These are phyloP conservation scores for Pulveroboletus sp. DNA, from an alignment of 768 basidiomycete species.

Conservation along the genomic window DNA sequence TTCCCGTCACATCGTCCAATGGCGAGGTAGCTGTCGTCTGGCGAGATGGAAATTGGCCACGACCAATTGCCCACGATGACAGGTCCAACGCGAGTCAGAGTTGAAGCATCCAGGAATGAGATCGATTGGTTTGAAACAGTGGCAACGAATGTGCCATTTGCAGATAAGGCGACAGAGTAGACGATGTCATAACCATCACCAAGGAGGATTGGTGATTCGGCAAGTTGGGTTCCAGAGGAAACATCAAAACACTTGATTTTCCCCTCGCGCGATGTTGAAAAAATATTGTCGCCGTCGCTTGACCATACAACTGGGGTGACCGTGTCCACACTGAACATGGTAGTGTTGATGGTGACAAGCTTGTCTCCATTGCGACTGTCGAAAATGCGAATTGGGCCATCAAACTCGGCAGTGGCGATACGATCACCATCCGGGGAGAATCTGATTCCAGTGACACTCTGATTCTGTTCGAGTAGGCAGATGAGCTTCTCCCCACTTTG, in stretches of 20 bases:
- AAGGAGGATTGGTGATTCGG: neutral
- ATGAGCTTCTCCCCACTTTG: no score
- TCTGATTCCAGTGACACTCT: no score
- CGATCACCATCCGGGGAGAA: no score
- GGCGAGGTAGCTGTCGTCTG: neutral
- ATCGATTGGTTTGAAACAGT: neutral
- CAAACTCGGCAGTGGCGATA: no score
- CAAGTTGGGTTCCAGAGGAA: neutral
- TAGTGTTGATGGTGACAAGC: neutral
- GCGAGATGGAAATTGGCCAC: neutral
- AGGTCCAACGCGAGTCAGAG: neutral
- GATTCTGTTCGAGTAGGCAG: no score
- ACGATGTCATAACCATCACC: no score
- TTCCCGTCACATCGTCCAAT: neutral
- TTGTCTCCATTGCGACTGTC: neutral
- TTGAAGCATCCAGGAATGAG: neutral
- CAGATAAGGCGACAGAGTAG: neutral
- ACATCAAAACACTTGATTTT: no score
- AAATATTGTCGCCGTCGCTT: neutral
- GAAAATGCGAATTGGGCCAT: neutral
- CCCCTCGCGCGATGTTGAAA: neutral
- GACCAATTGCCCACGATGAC: neutral
- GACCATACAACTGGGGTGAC: neutral
- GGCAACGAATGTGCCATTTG: neutral
- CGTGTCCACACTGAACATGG: fast-evolving